A percentile compares a stretch with the other conserved stretches of the same genome.
Conservation (phyloP, 2,329 filamentous ascomycete species). For the Sphaerulina musiva region DNA sequence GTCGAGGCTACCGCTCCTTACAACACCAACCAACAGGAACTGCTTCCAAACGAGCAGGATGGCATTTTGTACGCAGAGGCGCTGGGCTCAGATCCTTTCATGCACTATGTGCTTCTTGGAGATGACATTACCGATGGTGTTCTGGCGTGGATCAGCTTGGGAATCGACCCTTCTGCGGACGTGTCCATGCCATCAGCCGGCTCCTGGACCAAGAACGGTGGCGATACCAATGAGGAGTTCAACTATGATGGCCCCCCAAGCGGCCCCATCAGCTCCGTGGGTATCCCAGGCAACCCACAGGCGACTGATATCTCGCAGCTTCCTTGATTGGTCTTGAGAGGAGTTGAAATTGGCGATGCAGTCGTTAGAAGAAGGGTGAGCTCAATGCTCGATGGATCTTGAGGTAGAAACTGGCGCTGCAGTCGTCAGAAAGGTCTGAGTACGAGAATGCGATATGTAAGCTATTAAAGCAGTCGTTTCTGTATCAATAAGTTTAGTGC, state of each 20-base stretch:
- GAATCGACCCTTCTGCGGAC: slow-evolving; percentile 39
- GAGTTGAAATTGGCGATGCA: too few relatives aligned
- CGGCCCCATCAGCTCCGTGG: neutral
- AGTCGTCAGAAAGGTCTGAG: too few relatives aligned
- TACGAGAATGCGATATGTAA: too few relatives aligned
- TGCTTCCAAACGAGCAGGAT: slow-evolving; percentile 50
- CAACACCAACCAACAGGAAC: slow-evolving; percentile 37
- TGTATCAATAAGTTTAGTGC: too few relatives aligned
- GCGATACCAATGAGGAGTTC: slow-evolving; percentile 20
- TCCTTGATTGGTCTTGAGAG: too few relatives aligned
- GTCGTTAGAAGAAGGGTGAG: too few relatives aligned
- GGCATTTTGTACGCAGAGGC: slow-evolving; percentile 43
- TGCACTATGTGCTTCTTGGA: slow-evolving; percentile 53
- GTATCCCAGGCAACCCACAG: neutral
- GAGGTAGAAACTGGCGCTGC: too few relatives aligned
- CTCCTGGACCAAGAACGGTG: slow-evolving; percentile 18
- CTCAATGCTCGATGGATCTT: too few relatives aligned
- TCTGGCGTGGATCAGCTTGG: slow-evolving; percentile 50
- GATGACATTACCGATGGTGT: slow-evolving; percentile 48
- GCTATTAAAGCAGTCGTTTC: too few relatives aligned
- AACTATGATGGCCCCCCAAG: neutral
- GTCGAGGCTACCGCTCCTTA: slow-evolving; percentile 47
- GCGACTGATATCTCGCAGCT: neutral
- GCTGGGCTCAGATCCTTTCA: slow-evolving; percentile 49
- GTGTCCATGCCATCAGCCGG: slow-evolving; percentile 15